Evolutionary conservation across 345 rosid species (phyloP).

Genomic region (Linum trigynum): DNA sequence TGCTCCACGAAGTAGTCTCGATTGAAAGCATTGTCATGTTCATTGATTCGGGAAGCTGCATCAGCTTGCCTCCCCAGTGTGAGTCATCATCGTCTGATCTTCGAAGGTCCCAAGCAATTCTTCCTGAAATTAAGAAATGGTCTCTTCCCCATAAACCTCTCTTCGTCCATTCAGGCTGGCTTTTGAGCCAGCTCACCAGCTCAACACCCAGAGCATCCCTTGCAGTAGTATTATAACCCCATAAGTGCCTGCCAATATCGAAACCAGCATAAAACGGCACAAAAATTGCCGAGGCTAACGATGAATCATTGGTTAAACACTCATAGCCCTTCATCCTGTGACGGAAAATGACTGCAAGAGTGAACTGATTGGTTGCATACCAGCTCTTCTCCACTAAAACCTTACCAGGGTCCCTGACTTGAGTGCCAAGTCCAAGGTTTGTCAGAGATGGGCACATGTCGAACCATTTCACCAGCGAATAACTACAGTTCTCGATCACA

Average conservation of each 20-base stretch:
- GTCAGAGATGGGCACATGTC: slow-evolving; percentile 13
- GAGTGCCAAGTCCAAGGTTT: slow-evolving; percentile 10
- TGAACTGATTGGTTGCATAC: slow-evolving; percentile 18
- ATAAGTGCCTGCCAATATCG: slow-evolving; percentile 10
- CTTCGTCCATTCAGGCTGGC: slow-evolving; percentile 7
- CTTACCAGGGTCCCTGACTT: slow-evolving; percentile 3
- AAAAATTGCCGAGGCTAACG: slow-evolving; percentile 15
- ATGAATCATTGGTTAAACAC: slow-evolving; percentile 17
- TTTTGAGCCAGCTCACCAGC: slow-evolving; percentile 11
- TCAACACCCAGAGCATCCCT: slow-evolving; percentile 13
- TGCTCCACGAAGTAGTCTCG: slow-evolving; percentile 14
- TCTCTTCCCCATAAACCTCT: slow-evolving; percentile 15
- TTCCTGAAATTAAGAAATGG: slow-evolving; percentile 18
- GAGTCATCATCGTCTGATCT: not conserved
- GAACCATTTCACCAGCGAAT: slow-evolving; percentile 1
- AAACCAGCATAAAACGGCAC: slow-evolving; percentile 14
- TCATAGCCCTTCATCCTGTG: slow-evolving; percentile 13
- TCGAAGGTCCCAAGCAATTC: slow-evolving; percentile 15
- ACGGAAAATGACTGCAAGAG: slow-evolving; percentile 13
- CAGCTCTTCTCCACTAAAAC: slow-evolving; percentile 3
- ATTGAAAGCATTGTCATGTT: slow-evolving; percentile 15
- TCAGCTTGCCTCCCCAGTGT: slow-evolving; percentile 16
- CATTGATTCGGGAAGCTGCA: slow-evolving; percentile 16
- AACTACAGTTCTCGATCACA: slow-evolving; percentile 8
- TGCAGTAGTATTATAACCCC: slow-evolving; percentile 2